Base-by-base conservation (phyloP, 768 basidiomycete species). In the Suillus variegatus region DNA sequence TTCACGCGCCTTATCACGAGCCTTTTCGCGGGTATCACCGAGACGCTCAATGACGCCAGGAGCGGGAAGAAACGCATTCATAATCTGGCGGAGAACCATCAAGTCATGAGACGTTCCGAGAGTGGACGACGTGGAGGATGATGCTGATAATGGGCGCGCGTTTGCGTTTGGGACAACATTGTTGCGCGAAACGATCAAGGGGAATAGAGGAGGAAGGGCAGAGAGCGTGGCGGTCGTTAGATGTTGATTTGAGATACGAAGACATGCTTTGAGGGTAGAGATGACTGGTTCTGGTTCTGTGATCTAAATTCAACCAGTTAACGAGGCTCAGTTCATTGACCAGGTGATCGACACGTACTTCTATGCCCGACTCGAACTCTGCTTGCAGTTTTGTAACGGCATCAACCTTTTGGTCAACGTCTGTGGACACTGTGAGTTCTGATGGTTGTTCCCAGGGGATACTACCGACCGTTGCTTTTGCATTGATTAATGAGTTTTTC, bases 31-130 rank as follows among this genome's bases (percentile, higher is more conserved):
- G 49, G 74, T 71, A 73, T 96, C 94, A 35, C 93, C 93, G 18
- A 96, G 84, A 57, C 92, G 87, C 72, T 96, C 94, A 64, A 95
- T 81, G 25, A 94, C 81, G 47, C 91, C 93, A 49, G 91, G 91
- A 2, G 89, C 71, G 35, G 93, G 87, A 40, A 94, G 81, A 74
- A 95, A 89, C 12, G 91, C 84, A 57, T 75, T 74, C 64, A 95
- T 79, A 54, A 86, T 84, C 66, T 88, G 86, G 60, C 93, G 91
- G 47, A 96, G 85, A 22, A 83, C 81, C 58, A 81, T 76, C 38
- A 82, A 75, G 73, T 92, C 89, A 46, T 82, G 72, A 32, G 82
- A 75, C 25, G 84, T 77, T 28, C 79, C 74, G 25, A 79, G 70
- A 51, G 80, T 69, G 4, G 83, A 84, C 20, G 84, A 83, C 4